Percentiles rank a stretch among this genome's conserved stretches.
Conservation (phyloP, 148 eudicot genomes). For the Rhododendron kiyosumense region DNA sequence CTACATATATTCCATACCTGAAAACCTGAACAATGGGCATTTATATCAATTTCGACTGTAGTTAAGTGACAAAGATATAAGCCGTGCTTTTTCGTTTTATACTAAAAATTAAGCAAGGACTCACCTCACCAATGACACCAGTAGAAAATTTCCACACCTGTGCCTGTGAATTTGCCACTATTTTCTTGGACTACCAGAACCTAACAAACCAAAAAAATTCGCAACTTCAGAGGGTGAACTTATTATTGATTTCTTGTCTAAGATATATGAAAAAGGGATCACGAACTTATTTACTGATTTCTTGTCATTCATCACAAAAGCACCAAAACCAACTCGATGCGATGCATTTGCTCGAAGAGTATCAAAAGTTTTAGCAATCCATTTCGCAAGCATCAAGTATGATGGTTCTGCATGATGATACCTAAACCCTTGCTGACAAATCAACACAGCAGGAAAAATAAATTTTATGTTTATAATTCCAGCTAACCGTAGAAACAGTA, state of each 20-base stretch:
- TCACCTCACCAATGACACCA: slow-evolving; percentile 43
- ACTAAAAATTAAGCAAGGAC: neutral
- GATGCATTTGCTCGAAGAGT: slow-evolving; percentile 53
- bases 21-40: slow-evolving; percentile 11
- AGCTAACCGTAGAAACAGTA: neutral
- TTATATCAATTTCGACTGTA: neutral
- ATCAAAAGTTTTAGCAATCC: slow-evolving; percentile 42
- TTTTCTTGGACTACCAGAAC: neutral
- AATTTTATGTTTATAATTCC: neutral
- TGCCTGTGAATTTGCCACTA: slow-evolving; percentile 12
- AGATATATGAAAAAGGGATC: neutral
- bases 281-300: neutral
- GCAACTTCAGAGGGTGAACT: neutral
- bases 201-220: neutral
- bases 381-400: slow-evolving; percentile 64
- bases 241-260: neutral
- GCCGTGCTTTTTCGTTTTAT: too few species aligned
- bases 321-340: slow-evolving; percentile 70
- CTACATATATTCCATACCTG: slow-evolving; percentile 65
- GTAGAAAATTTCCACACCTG: slow-evolving; percentile 59
- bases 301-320: slow-evolving; percentile 52
- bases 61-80: neutral
- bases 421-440: slow-evolving; percentile 61
- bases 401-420: slow-evolving; percentile 75
- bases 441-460: neutral